Percentiles rank a stretch among this genome's conserved stretches.
These are phyloP conservation scores for Hymenoscyphus salicellus DNA, from an alignment of 2,329 filamentous ascomycete species.

Conservation along the genomic window DNA sequence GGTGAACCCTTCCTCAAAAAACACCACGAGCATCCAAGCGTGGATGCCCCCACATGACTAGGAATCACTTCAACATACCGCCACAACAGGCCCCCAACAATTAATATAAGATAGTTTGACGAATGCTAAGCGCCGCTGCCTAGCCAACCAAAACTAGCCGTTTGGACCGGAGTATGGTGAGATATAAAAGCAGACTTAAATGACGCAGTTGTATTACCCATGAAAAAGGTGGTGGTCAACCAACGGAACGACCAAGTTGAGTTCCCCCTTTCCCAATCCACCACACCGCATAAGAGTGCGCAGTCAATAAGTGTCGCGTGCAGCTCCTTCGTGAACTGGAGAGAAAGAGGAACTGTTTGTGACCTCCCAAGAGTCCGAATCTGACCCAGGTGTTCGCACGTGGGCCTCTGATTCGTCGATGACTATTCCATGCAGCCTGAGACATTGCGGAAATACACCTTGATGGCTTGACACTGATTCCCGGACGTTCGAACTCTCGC, in stretches of 20 bases:
- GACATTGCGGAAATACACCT: background rate
- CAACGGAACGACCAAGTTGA: background rate
- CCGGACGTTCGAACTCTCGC: background rate
- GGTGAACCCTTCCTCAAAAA: background rate
- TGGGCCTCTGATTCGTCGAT: background rate
- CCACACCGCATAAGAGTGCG: background rate
- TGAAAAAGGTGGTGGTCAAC: background rate
- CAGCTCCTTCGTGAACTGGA: background rate
- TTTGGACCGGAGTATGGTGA: background rate
- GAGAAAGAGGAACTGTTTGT: background rate
- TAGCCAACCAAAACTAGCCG: background rate
- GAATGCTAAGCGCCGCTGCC: background rate
- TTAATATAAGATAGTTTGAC: background rate
- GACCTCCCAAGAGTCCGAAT: background rate
- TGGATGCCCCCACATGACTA: background rate
- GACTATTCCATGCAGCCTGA: background rate
- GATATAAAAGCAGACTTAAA: background rate
- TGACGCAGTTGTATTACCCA: background rate
- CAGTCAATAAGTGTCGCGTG: background rate
- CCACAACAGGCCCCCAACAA: background rate
- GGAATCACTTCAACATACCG: background rate
- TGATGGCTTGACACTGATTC: background rate
- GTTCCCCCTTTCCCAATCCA: background rate
- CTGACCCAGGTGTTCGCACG: background rate
- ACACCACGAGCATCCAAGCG: background rate